Conservation (phyloP, 2,329 filamentous ascomycete species). For the Penicillium sp. region DNA sequence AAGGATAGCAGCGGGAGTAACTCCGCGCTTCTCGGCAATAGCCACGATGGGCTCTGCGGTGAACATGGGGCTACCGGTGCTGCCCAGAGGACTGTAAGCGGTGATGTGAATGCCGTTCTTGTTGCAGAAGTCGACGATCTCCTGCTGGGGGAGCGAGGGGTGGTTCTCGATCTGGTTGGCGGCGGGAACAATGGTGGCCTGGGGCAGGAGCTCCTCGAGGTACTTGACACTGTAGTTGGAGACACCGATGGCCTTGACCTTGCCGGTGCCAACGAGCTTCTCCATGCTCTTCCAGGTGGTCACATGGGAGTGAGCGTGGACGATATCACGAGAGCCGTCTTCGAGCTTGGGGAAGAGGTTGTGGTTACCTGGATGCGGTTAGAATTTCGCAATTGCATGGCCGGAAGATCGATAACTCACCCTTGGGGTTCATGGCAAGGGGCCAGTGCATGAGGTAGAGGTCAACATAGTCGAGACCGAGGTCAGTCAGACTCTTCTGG, state of each 20-base stretch:
- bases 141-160: conserved; percentile 64
- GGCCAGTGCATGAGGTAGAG: conserved; percentile 85
- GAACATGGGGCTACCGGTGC: conserved; percentile 47
- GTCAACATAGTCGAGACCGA: conserved; percentile 81
- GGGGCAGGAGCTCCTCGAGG: conserved; percentile 57
- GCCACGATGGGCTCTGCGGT: conserved; percentile 44
- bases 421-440: conserved; percentile 73
- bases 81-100: conserved; percentile 51
- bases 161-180: conserved; percentile 84
- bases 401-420: conserved; percentile 37
- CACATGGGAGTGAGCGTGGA: conserved; percentile 68
- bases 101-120: conserved; percentile 55
- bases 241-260: conserved; percentile 60
- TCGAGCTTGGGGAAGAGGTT: conserved; percentile 68
- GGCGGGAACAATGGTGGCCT: conserved; percentile 64
- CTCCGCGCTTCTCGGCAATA: conserved; percentile 43
- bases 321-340: conserved; percentile 74
- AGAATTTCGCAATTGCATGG: not conserved
- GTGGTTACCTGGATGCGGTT: conserved; percentile 33
- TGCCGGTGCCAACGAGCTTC: conserved; percentile 55
- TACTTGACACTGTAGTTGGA: conserved; percentile 60
- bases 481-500: conserved; percentile 69
- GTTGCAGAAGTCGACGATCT: conserved; percentile 55
- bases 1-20: conserved; percentile 42
- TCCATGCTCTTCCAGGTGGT: conserved; percentile 76